phyloP scores from a whole-genome alignment of 352 stramenopile genomes.

The Globisporangium megalacanthum region DNA sequence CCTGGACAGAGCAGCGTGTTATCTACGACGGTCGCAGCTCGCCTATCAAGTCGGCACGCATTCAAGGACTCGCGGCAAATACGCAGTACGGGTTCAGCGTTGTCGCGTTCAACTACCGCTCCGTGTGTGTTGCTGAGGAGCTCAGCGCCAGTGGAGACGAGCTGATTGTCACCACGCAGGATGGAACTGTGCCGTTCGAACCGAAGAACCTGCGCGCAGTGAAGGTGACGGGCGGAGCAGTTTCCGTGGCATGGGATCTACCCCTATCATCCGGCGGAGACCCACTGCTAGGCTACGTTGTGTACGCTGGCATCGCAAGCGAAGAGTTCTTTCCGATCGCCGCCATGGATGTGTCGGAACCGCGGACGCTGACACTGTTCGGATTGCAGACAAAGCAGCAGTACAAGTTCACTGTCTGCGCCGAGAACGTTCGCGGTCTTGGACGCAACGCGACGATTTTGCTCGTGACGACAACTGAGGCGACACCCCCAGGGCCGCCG shows the following conservation, averaged over 20 bases:
- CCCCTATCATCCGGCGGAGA: slow-evolving; percentile 33
- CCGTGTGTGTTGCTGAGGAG: slow-evolving; percentile 27
- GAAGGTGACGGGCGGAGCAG: slow-evolving; percentile 31
- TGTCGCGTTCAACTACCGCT: slow-evolving; percentile 37
- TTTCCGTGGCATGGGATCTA: slow-evolving; percentile 38
- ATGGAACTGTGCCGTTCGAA: slow-evolving; percentile 29
- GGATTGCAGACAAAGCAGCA: slow-evolving; percentile 16
- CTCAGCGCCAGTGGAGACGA: slow-evolving; percentile 21
- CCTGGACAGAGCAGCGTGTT: slow-evolving; percentile 24
- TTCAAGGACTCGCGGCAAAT: slow-evolving; percentile 28
- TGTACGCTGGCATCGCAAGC: slow-evolving; percentile 15
- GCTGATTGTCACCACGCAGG: slow-evolving; percentile 30
- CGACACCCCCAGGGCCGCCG: slow-evolving; percentile 24
- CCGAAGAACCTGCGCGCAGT: slow-evolving; percentile 27
- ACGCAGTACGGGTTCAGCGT: slow-evolving; percentile 47
- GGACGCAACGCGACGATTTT: slow-evolving; percentile 32
- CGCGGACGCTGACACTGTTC: slow-evolving; percentile 17
- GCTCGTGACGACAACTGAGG: slow-evolving; percentile 17
- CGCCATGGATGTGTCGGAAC: slow-evolving; percentile 6
- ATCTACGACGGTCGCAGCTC: slow-evolving; percentile 39
- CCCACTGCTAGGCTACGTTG: slow-evolving; percentile 23
- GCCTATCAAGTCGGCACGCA: slow-evolving; percentile 10
- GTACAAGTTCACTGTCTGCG: slow-evolving; percentile 36
- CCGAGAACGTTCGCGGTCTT: slow-evolving; percentile 27
- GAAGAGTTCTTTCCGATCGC: slow-evolving; percentile 12